Base-by-base conservation (phyloP, 1,284 basidiomycete genomes). In the Ceratobasidium sp. region DNA sequence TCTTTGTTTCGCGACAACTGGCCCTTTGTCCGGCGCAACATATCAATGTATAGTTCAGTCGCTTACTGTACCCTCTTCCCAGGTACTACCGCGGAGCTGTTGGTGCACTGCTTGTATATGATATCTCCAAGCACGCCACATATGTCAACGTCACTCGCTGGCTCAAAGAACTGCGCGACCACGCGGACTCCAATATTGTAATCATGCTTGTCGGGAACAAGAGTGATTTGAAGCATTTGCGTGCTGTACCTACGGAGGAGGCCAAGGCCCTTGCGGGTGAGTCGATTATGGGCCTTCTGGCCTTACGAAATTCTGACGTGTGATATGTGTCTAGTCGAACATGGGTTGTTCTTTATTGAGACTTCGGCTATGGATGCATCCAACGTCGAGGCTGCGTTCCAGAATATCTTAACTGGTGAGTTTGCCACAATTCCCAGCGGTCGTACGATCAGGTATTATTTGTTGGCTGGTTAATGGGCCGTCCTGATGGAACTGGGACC, bases 11-110 rank as follows among this genome's bases (percentile, higher is more conserved):
- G 57, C 21, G 52, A 13, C 21, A 56, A 25, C 27, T n/a, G 21
- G 25, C 39, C n/a, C 14, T 42, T 39, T 21, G 3, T n/a, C 29
- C 5, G n/a, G n/a, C n/a, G 16, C 29, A 39, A 36, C 11, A 5
- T 11, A 11, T 36, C 23, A 44, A 41, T 58, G 14, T n/a, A n/a
- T n/a, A n/a, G n/a, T n/a, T n/a, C 27, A 19, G 13, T 58, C 19
- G 16, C 27, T 29, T 64, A 30, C 50, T 44, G 33, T n/a, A 30
- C 42, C 21, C 21, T 39, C 1, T 46, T 36, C 33, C 2, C 75
- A 95, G 92, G 41, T 99, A 99, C 83, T 99, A 99, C 82, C 94
- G 97, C 71, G 96, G 96, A 68, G 97, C 96, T 14, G 96, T 98
- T 68, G 93, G 93, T 56, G 93, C 93, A 54, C 84, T 95, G 53